phyloP scores from a whole-genome alignment of 208 protist genomes.

The Trypanosomatidae sp. region DNA sequence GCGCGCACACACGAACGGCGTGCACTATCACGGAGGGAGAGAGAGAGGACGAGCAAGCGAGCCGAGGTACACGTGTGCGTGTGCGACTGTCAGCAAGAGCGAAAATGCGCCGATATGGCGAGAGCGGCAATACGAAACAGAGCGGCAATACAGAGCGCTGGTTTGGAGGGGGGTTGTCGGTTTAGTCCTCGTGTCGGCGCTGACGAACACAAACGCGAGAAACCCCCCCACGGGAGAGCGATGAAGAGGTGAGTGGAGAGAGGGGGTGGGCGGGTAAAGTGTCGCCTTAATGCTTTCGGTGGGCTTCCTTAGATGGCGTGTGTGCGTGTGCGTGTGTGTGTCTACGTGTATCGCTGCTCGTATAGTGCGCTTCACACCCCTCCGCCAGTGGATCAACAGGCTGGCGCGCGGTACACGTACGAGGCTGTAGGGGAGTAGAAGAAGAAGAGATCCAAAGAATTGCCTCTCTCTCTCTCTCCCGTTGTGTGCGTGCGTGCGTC shows the following conservation, averaged over 20 bases:
- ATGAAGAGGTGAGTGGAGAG: background rate
- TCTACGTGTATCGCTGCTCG: too few species aligned
- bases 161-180: background rate
- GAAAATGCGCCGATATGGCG: background rate
- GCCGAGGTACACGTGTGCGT: background rate
- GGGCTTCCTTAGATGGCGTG: too few species aligned
- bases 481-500: background rate
- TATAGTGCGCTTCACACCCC: too few species aligned
- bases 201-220: background rate
- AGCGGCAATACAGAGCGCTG: background rate
- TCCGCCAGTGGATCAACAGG: too few species aligned
- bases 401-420: too few species aligned
- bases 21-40: background rate
- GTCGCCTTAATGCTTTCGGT: too few species aligned
- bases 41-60: background rate
- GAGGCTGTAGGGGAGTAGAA: too few species aligned
- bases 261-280: background rate
- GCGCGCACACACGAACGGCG: background rate
- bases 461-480: too few species aligned
- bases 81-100: too few species aligned
- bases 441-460: too few species aligned
- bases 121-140: background rate
- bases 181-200: background rate
- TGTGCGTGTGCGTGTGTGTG: too few species aligned
- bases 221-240: background rate